A percentile compares a stretch with the other conserved stretches of the same genome.
Evolutionary conservation across 2,329 filamentous ascomycete species (phyloP).

Genomic region (Ophioceras dolichostomum): DNA sequence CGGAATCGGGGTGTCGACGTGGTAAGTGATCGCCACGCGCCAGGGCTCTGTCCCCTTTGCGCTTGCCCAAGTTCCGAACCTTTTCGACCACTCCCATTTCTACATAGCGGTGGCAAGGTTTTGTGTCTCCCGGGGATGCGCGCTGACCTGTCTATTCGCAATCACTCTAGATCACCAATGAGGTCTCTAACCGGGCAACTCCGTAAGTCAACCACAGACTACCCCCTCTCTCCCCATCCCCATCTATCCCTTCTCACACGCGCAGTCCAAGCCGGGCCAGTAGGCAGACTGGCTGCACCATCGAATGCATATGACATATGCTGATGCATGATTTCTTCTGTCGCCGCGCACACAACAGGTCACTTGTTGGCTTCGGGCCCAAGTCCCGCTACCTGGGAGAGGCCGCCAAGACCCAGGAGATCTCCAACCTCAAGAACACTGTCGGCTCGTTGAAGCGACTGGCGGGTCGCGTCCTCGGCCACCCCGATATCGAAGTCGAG

Average conservation of each 20-base stretch:
- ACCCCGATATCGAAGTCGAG: slow-evolving; percentile 89
- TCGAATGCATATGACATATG: neutral
- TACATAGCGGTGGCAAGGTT: no score
- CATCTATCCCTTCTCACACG: no score
- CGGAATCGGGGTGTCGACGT: slow-evolving; percentile 98
- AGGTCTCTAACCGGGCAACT: slow-evolving; percentile 95
- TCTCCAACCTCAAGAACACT: slow-evolving; percentile 99
- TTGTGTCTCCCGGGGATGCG: no score
- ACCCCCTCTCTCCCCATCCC: slow-evolving; percentile 5
- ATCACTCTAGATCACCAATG: slow-evolving; percentile 92
- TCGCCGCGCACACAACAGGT: slow-evolving; percentile 39
- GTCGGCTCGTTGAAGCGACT: slow-evolving; percentile 87
- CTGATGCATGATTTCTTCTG: slow-evolving; percentile 3
- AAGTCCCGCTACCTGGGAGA: slow-evolving; percentile 93
- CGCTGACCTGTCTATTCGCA: no score
- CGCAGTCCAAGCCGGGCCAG: no score
- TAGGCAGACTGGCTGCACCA: neutral
- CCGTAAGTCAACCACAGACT: slow-evolving; percentile 65
- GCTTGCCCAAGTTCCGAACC: no score
- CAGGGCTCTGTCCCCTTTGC: no score
- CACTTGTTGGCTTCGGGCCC: slow-evolving; percentile 88
- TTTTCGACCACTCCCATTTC: no score
- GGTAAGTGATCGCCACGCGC: slow-evolving; percentile 65
- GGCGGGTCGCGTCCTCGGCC: slow-evolving; percentile 71
- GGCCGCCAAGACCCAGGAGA: slow-evolving; percentile 94